A percentile compares a stretch with the other conserved stretches of the same genome.
These are phyloP conservation scores for Nidularia pulvinata DNA, from an alignment of 768 basidiomycete species.

Conservation along the genomic window DNA sequence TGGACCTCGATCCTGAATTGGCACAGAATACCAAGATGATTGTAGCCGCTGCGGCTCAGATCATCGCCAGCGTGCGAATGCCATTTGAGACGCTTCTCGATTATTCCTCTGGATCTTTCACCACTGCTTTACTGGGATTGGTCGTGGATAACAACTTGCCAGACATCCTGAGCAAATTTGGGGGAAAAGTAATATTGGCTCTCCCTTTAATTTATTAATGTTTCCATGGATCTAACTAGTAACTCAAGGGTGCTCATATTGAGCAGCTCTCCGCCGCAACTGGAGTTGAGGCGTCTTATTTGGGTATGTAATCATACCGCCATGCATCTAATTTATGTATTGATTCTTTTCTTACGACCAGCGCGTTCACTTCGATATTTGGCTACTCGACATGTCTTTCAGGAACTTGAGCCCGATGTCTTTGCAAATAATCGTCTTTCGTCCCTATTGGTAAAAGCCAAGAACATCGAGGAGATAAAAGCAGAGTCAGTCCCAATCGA, in stretches of 20 bases:
- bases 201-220: no score
- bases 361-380: slow-evolving; percentile 30
- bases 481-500: slow-evolving; percentile 16
- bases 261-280: not conserved
- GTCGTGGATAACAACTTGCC: not conserved
- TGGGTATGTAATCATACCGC: not conserved
- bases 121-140: not conserved
- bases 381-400: slow-evolving; percentile 31
- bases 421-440: slow-evolving; percentile 33
- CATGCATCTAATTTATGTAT: not conserved
- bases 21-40: slow-evolving; percentile 8
- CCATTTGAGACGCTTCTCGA: slow-evolving; percentile 12
- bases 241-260: not conserved
- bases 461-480: slow-evolving; percentile 18
- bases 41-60: slow-evolving; percentile 21
- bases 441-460: slow-evolving; percentile 23
- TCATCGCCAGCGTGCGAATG: slow-evolving; percentile 15
- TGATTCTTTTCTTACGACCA: slow-evolving; percentile 6
- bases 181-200: not conserved
- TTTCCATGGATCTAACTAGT: not conserved
- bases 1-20: not conserved
- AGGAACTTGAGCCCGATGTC: slow-evolving; percentile 25
- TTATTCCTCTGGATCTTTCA: slow-evolving; percentile 1
- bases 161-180: not conserved
- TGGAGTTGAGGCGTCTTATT: not conserved